A percentile compares a stretch with the other conserved stretches of the same genome.
These are phyloP conservation scores for Gautieria morchelliformis DNA, from an alignment of 768 basidiomycete genomes.

Conservation along the genomic window DNA sequence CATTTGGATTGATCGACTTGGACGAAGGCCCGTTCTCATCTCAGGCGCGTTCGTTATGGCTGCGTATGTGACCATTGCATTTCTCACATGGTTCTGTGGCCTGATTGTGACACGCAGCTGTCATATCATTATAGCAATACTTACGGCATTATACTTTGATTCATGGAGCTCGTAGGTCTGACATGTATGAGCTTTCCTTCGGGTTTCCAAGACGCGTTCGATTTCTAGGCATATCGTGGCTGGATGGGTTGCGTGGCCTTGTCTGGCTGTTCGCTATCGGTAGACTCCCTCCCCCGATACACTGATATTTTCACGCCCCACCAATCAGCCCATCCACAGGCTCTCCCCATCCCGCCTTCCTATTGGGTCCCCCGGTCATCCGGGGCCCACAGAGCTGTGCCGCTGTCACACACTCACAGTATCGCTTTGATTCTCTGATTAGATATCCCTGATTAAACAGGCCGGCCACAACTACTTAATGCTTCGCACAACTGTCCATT, in stretches of 20 bases:
- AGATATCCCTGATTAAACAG: too few species aligned
- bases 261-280: slow-evolving; percentile 72
- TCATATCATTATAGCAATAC: slow-evolving; percentile 59
- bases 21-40: slow-evolving; percentile 62
- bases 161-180: slow-evolving; percentile 39
- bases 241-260: slow-evolving; percentile 58
- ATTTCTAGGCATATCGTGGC: slow-evolving; percentile 31
- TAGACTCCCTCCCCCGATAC: slow-evolving; percentile 9
- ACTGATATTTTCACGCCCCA: background rate
- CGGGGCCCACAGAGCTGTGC: too few species aligned
- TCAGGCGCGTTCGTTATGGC: slow-evolving; percentile 73
- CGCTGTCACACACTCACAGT: too few species aligned
- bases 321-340: too few species aligned
- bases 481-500: too few species aligned
- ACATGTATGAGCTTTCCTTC: background rate
- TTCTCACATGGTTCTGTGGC: slow-evolving; percentile 1
- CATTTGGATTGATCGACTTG: slow-evolving; percentile 69
- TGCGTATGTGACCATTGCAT: slow-evolving; percentile 26
- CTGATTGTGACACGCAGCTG: slow-evolving; percentile 32
- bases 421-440: too few species aligned
- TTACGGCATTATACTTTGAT: slow-evolving; percentile 49
- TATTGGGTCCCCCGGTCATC: too few species aligned
- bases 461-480: too few species aligned
- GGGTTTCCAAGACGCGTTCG: background rate
- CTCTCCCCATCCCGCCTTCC: too few species aligned